Percentiles rank a stretch among this genome's conserved stretches.
Conservation (phyloP, 2,329 filamentous ascomycete species). For the Ilyonectria destructans region DNA sequence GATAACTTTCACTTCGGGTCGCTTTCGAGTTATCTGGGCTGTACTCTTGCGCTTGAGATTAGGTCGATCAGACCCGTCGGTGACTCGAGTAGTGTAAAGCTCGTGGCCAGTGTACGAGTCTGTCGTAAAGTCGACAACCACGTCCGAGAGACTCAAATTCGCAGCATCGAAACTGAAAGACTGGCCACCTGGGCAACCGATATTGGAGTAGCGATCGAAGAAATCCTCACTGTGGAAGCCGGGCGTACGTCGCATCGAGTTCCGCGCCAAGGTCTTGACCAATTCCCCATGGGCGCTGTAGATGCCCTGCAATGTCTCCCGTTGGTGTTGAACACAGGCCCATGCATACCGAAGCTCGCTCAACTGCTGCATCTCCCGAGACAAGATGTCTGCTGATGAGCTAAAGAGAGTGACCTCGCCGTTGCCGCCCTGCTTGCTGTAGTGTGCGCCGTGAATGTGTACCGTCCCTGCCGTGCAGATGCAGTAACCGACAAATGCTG, state of each 20-base stretch:
- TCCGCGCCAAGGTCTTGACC: constrained; percentile 80
- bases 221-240: constrained; percentile 92
- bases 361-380: constrained; percentile 85
- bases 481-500: constrained; percentile 89
- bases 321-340: constrained; percentile 85
- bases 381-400: constrained; percentile 78
- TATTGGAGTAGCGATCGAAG: constrained; percentile 82
- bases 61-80: constrained; percentile 52
- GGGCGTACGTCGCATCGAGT: constrained; percentile 79
- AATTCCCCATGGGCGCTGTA: constrained; percentile 86
- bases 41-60: constrained; percentile 68
- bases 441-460: constrained; percentile 89
- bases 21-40: constrained; percentile 56
- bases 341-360: constrained; percentile 82
- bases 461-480: constrained; percentile 90
- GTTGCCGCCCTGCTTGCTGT: constrained; percentile 68
- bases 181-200: constrained; percentile 72
- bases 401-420: constrained; percentile 76
- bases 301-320: constrained; percentile 83
- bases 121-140: constrained; percentile 72
- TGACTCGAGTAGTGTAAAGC: constrained; percentile 61
- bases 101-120: constrained; percentile 70
- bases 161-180: constrained; percentile 79
- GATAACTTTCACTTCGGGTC: constrained; percentile 57
- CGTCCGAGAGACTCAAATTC: constrained; percentile 80